Conservation (phyloP, 176 grass and related monocot genomes). For the Phoenix roebelenii region DNA sequence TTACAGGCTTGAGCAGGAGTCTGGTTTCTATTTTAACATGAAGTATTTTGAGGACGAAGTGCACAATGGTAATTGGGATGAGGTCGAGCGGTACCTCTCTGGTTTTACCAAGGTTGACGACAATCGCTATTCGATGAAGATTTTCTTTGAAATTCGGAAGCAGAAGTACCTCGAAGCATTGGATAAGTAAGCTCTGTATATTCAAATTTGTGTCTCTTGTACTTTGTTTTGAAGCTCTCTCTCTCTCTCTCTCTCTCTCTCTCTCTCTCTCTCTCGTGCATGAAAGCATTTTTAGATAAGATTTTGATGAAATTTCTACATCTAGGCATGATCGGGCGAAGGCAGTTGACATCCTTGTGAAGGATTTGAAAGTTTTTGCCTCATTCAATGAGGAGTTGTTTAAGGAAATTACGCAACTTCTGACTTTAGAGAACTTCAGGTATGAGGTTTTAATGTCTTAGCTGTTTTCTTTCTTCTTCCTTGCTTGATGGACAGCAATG, state of each 20-base stretch:
- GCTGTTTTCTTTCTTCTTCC: slow-evolving; percentile 4
- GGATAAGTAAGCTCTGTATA: slow-evolving; percentile 48
- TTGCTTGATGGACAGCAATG: slow-evolving; percentile 7
- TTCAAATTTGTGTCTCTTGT: too few relatives aligned
- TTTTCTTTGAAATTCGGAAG: slow-evolving; percentile 90
- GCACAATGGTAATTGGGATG: slow-evolving; percentile 72
- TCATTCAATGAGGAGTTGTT: slow-evolving; percentile 93
- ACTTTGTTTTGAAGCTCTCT: not conserved
- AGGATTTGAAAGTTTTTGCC: slow-evolving; percentile 97
- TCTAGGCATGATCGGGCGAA: slow-evolving; percentile 88
- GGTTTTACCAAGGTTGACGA: slow-evolving; percentile 86
- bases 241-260: slow-evolving; percentile 3
- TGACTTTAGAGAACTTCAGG: slow-evolving; percentile 98
- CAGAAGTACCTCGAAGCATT: slow-evolving; percentile 84
- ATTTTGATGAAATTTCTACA: slow-evolving; percentile 1
- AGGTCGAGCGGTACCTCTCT: slow-evolving; percentile 71
- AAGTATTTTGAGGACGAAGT: slow-evolving; percentile 87
- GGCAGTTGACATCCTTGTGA: slow-evolving; percentile 95
- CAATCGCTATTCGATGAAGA: slow-evolving; percentile 81
- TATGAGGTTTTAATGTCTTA: slow-evolving; percentile 22
- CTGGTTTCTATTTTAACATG: slow-evolving; percentile 94
- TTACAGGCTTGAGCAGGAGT: slow-evolving; percentile 78
- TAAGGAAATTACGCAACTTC: slow-evolving; percentile 96
- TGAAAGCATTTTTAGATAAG: slow-evolving; percentile 1
- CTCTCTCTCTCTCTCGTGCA: not conserved